A percentile compares a stretch with the other conserved stretches of the same genome.
These are phyloP conservation scores for Epichloe gansuensis DNA, from an alignment of 2,329 filamentous ascomycete species.

Conservation along the genomic window DNA sequence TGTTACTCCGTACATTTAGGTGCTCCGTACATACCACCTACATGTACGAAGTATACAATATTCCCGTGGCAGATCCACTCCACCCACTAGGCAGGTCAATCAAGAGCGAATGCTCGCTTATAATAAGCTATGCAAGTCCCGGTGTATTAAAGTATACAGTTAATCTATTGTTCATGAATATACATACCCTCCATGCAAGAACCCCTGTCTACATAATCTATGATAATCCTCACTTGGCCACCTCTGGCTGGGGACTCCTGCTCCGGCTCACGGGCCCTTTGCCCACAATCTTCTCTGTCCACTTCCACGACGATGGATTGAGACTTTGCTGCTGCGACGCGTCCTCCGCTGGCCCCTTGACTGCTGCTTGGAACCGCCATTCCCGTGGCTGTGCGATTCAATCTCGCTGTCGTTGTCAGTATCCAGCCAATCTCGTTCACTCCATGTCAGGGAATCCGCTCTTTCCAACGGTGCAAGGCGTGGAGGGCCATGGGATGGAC, in stretches of 20 bases:
- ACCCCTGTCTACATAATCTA: not conserved
- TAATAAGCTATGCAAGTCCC: not conserved
- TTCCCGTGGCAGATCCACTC: too few relatives aligned
- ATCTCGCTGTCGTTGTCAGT: slow-evolving; percentile 34
- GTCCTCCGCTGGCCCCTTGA: slow-evolving; percentile 8
- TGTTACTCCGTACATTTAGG: too few relatives aligned
- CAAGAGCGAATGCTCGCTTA: too few relatives aligned
- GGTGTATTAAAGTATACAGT: not conserved
- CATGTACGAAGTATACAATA: too few relatives aligned
- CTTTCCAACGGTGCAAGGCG: slow-evolving; percentile 14
- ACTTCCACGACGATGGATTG: slow-evolving; percentile 32
- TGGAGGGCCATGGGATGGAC: slow-evolving; percentile 8
- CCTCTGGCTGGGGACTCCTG: slow-evolving; percentile 14
- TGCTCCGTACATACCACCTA: too few relatives aligned
- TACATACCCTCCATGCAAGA: not conserved
- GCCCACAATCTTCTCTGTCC: slow-evolving; percentile 43
- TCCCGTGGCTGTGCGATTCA: slow-evolving; percentile 12
- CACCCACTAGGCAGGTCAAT: too few relatives aligned
- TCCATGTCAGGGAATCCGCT: slow-evolving; percentile 50
- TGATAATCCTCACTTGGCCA: not conserved
- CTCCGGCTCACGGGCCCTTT: slow-evolving; percentile 20
- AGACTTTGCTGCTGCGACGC: slow-evolving; percentile 6
- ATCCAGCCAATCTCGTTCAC: slow-evolving; percentile 51
- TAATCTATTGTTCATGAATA: not conserved
- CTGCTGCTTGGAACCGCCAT: slow-evolving; percentile 2